Base-by-base conservation (phyloP, 768 basidiomycete genomes). In the Terana coerulea region DNA sequence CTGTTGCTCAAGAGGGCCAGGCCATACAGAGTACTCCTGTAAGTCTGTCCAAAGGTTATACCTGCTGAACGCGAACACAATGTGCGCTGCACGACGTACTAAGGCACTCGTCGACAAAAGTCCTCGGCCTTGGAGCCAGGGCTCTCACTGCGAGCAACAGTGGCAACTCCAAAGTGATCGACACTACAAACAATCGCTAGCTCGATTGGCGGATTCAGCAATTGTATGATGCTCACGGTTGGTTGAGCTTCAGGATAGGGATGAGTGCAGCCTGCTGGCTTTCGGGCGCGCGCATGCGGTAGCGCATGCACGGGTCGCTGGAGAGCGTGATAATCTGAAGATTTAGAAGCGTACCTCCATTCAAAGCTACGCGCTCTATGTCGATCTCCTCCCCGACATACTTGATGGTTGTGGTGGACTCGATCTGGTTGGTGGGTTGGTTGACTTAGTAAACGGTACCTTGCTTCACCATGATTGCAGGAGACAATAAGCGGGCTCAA, bases 281-380 rank as follows among this genome's bases (percentile, higher is more conserved):
- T 11, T 30, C 29, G n/a, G 52, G 39, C 19, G 40, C 58, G 22
- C 42, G 42, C 60, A 61, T 61, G 33, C 50, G 37, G n/a, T 35
- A 40, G 22, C 54, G 39, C 47, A 57, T 49, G 46, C 57, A 57
- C 15, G 59, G 56, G 33, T 61, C 60, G 28, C 51, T 50, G n/a
- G n/a, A n/a, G n/a, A n/a, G n/a, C n/a, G n/a, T n/a, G n/a, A n/a
- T n/a, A n/a, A n/a, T n/a, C n/a, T n/a, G n/a, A n/a, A n/a, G n/a
- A 29, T 40, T 42, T 5, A 61, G 37, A n/a, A 31, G 25, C 34
- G n/a, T n/a, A n/a, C n/a, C n/a, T n/a, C n/a, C n/a, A n/a, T n/a
- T n/a, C n/a, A n/a, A n/a, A n/a, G n/a, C n/a, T n/a, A n/a, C n/a
- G n/a, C n/a, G n/a, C n/a, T n/a, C n/a, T n/a, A n/a, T n/a, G n/a